phyloP scores from a whole-genome alignment of 306 rosid species.

The Fragaria ananassa region DNA sequence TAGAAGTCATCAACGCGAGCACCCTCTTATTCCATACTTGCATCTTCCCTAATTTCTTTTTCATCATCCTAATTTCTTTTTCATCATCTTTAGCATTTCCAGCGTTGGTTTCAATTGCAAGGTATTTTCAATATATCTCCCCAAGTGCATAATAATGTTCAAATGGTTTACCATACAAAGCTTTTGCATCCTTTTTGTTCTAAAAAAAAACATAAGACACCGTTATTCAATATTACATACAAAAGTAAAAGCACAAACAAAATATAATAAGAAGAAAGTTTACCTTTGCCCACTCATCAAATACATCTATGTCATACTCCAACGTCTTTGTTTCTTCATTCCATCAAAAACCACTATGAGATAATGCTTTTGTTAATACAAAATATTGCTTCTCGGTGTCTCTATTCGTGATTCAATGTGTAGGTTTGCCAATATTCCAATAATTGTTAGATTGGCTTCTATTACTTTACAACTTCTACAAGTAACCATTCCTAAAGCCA shows the following conservation, averaged over 20 bases:
- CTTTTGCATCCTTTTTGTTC: not conserved
- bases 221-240: no score
- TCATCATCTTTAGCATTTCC: not conserved
- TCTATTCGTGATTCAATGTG: slow-evolving; percentile 5
- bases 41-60: not conserved
- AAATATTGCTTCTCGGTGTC: not conserved
- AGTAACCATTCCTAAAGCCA: slow-evolving; percentile 9
- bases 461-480: slow-evolving; percentile 3
- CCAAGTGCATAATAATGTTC: not conserved
- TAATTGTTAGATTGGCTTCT: slow-evolving; percentile 7
- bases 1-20: not conserved
- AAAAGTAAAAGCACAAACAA: not conserved
- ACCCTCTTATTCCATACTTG: not conserved
- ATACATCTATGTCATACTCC: not conserved
- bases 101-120: not conserved
- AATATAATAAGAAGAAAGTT: not conserved
- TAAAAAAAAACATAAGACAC: not conserved
- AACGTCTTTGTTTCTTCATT: slow-evolving; percentile 1
- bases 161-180: not conserved
- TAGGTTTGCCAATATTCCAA: not conserved
- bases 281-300: slow-evolving; percentile 1
- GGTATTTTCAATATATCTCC: slow-evolving; percentile 7
- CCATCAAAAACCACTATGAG: slow-evolving; percentile 5
- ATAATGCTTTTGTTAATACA: not conserved
- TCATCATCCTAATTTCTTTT: not conserved